phyloP scores from a whole-genome alignment of 2,329 filamentous ascomycete species.

The Coniochaeta pulveracea region DNA sequence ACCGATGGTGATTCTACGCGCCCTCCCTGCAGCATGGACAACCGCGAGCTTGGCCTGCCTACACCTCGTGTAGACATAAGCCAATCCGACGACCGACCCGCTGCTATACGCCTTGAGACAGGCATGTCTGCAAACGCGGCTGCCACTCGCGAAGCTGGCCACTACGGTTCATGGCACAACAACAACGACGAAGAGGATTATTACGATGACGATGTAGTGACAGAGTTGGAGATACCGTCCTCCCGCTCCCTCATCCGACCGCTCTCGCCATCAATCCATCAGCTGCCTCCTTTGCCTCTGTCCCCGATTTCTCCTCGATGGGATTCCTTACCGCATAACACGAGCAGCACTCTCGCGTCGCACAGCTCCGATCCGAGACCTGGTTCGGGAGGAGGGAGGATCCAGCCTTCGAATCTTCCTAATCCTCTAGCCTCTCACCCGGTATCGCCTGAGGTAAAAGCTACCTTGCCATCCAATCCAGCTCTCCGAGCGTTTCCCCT shows the following conservation, averaged over 20 bases:
- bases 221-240: slow-evolving; percentile 1
- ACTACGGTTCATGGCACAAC: slow-evolving; percentile 8
- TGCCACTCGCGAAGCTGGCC: slow-evolving; percentile 10
- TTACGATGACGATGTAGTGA: not conserved
- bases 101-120: not conserved
- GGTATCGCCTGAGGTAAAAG: not conserved
- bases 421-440: not conserved
- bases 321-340: slow-evolving; percentile 27
- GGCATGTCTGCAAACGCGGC: slow-evolving; percentile 10
- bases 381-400: slow-evolving; percentile 8
- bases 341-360: slow-evolving; percentile 11
- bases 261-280: slow-evolving; percentile 6
- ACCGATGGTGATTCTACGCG: slow-evolving; percentile 1
- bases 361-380: slow-evolving; percentile 9
- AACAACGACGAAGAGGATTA: slow-evolving; percentile 4
- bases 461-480: not conserved
- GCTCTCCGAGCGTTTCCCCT: slow-evolving; percentile 1
- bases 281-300: slow-evolving; percentile 22
- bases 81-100: not conserved
- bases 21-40: slow-evolving; percentile 8
- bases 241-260: slow-evolving; percentile 4
- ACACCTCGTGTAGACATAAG: slow-evolving; percentile 5
- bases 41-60: slow-evolving; percentile 14
- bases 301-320: slow-evolving; percentile 29
- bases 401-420: slow-evolving; percentile 8